Evolutionary conservation across 768 basidiomycete genomes (phyloP), one percentile per base, ranked within the genome.

Genomic region (Naematelia encephala): DNA sequence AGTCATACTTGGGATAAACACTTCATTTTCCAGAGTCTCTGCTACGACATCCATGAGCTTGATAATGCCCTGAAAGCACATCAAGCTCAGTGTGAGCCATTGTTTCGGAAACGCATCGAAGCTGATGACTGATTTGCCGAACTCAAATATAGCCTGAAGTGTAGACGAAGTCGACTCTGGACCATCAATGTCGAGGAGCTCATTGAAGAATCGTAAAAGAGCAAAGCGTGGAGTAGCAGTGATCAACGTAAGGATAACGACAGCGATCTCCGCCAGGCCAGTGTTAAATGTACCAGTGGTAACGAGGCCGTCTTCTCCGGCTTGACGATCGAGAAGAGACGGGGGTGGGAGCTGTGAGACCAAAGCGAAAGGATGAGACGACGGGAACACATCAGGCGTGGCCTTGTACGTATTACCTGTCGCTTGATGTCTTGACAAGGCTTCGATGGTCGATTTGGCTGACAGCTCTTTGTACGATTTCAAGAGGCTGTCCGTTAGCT

Each of bases 341-440:
- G 70, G 42, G 21, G 67, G 68, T 1, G 75, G 70, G 22, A 86
- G 77, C 28, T 85, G 81, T 0, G 87, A 81, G 23, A 90, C 69
- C 19, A 98, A 81, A 4, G 90, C 86, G 76, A 96, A 92, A 0
- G 94, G 94, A 74, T 97, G 92, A 0, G 92, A 87, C 63, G 91
- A 88, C 0, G 94, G 94, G 78, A 97, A 97, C 1, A 89, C 87
- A 45, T 89, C 85, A 0, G 91, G 92, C 1, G 82, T 73, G 1
- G 80, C 72, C 21, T 85, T 78, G 49, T 85, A 84, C 25, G 81
- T 78, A n/a, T 28, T 59, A 45, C 14, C n/a, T 1, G 77, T 80
- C 0, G 86, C 82, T 48, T 83, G 84, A 25, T 82, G 84, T 44
- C 84, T 84, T 68, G 88, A 87, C 46, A 97, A 83, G 1, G 86